Base-by-base conservation (phyloP, 2,329 filamentous ascomycete genomes). In the Venturia oleaginea region DNA sequence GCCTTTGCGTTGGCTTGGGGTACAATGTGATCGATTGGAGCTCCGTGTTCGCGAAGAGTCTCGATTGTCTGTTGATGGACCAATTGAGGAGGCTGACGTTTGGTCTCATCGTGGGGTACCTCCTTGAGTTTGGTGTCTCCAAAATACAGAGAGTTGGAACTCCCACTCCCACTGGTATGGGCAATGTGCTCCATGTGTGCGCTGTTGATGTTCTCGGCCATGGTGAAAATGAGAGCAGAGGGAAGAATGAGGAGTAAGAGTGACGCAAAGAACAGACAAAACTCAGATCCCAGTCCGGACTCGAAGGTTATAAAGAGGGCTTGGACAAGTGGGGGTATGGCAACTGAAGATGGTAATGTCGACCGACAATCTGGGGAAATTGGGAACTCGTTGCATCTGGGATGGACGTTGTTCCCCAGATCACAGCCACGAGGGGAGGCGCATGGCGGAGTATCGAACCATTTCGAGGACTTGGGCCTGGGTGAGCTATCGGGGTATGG, bases 1-100 rank as follows among this genome's bases (percentile, higher is more conserved):
- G 68, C 67, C 22, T 68, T 66, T 11, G 55, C 61, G 10, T 71
- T 71, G 34, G 70, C 71, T 43, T 65, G 63, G 67, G 46, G 40
- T 32, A 46, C 54, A 6, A 48, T 19, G 30, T 64, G 63, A 38
- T 65, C 61, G 24, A 65, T 64, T 11, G 30, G 48, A 11, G 64
- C 38, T 19, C 64, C 64, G 24, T 65, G 64, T 40, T 65, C 64
- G 27, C 54, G 54, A 17, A 60, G 38, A 15, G 63, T 59, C 40
- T 64, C 60, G 22, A 34, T 34, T 11, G 62, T 43, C n/a, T 57
- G 24, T 30, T 54, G 19, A 8, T 51, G 62, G 22, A 22, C 42
- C 27, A 51, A 34, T 38, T 24, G 48, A 24, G 62, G n/a, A 32
- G 46, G 30, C 27, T 38, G 48, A 34, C 51, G 30, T 17, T 34